A percentile compares a stretch with the other conserved stretches of the same genome.
These are phyloP conservation scores for Camptophora hylomeconis DNA, from an alignment of 2,329 filamentous ascomycete genomes.

Conservation along the genomic window DNA sequence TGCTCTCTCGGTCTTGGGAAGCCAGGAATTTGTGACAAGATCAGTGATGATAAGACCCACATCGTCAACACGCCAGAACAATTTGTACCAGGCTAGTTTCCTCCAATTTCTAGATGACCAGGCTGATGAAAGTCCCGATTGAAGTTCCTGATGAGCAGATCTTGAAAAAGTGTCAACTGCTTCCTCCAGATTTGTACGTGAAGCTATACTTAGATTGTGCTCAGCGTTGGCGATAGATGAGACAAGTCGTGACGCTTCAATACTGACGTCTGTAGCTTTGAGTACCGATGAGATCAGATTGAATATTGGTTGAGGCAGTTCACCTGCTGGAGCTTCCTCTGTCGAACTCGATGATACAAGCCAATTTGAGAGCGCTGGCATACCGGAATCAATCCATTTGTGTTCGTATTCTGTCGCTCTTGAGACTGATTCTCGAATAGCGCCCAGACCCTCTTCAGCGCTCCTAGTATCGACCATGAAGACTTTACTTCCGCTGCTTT, in stretches of 20 bases:
- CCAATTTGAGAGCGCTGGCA: slow-evolving; percentile 55
- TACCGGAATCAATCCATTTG: slow-evolving; percentile 59
- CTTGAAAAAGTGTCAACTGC: slow-evolving; percentile 63
- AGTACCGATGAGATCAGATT: slow-evolving; percentile 56
- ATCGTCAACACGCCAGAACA: slow-evolving; percentile 90
- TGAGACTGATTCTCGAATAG: slow-evolving; percentile 55
- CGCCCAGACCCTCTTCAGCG: slow-evolving; percentile 49
- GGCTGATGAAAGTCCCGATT: slow-evolving; percentile 62
- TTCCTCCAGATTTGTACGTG: slow-evolving; percentile 39
- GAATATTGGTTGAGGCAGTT: slow-evolving; percentile 53
- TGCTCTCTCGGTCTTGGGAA: slow-evolving; percentile 64
- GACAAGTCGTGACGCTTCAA: slow-evolving; percentile 20
- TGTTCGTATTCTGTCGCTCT: slow-evolving; percentile 62
- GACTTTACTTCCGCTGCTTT: slow-evolving; percentile 20
- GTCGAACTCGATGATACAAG: slow-evolving; percentile 25
- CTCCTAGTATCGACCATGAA: slow-evolving; percentile 49
- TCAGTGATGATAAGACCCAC: slow-evolving; percentile 71
- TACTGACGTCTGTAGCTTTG: slow-evolving; percentile 24
- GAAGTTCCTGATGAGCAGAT: slow-evolving; percentile 68
- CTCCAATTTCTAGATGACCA: slow-evolving; percentile 68
- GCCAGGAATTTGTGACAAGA: slow-evolving; percentile 63
- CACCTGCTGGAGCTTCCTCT: slow-evolving; percentile 23
- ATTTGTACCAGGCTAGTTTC: slow-evolving; percentile 80
- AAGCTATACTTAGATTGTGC: slow-evolving; percentile 22
- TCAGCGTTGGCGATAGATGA: no score